Percentiles rank a stretch among this genome's conserved stretches.
phyloP scores from a whole-genome alignment of 768 basidiomycete genomes.

The Lactarius indigo region DNA sequence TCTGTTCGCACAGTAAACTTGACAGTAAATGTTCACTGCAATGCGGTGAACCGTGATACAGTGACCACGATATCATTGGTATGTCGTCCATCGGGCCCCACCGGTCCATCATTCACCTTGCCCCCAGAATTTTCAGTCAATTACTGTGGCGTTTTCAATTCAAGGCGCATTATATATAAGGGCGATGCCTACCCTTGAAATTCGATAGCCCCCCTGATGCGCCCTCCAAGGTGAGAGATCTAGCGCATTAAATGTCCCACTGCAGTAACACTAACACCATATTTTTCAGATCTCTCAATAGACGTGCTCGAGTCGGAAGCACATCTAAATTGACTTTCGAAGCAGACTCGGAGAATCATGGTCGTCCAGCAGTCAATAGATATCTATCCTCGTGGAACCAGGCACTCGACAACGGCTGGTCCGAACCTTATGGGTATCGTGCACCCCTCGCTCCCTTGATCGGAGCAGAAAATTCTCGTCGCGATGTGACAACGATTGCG shows the following conservation, averaged over 20 bases:
- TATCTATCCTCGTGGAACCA: too few species aligned
- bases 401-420: too few species aligned
- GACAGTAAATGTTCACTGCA: too few species aligned
- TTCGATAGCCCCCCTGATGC: not conserved
- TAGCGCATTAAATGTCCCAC: not conserved
- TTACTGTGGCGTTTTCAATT: not conserved
- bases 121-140: too few species aligned
- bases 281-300: not conserved
- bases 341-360: not conserved
- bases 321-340: not conserved
- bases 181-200: not conserved
- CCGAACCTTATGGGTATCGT: too few species aligned
- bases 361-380: too few species aligned
- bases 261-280: not conserved
- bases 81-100: too few species aligned
- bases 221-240: not conserved
- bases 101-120: too few species aligned
- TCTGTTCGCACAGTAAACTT: too few species aligned
- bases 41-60: too few species aligned
- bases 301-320: not conserved
- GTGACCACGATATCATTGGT: too few species aligned
- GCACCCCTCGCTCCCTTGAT: not conserved
- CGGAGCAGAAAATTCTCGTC: not conserved
- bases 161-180: too few species aligned
- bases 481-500: not conserved